These are phyloP conservation scores for Tetradesmus lagerheimii DNA, from an alignment of 139 green algal genomes.

Conservation along the genomic window DNA sequence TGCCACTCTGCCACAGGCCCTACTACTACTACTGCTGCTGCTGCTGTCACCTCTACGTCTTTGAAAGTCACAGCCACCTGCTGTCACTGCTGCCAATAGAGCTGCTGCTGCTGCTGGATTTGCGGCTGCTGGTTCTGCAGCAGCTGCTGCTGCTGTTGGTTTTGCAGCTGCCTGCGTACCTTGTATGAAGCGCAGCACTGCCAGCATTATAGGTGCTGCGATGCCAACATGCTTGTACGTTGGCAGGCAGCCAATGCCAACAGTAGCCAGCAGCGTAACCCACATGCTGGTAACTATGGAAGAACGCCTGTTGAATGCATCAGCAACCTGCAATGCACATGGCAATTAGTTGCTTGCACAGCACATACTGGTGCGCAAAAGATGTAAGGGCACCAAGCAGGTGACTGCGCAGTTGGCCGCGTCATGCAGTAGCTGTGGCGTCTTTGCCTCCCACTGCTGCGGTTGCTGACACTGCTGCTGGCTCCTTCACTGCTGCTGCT, in stretches of 20 bases:
- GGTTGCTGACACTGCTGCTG: no score
- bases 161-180: not conserved
- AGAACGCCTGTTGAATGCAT: not conserved
- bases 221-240: slow-evolving; percentile 38
- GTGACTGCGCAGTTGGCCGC: no score
- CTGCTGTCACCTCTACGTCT: not conserved
- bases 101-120: not conserved
- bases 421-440: no score
- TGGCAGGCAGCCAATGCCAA: slow-evolving; percentile 35
- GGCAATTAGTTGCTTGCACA: not conserved
- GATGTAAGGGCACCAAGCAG: no score
- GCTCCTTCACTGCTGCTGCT: no score
- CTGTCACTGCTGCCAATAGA: not conserved
- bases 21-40: not conserved
- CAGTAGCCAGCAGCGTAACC: not conserved
- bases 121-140: not conserved
- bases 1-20: not conserved
- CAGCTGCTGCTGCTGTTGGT: not conserved
- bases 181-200: slow-evolving; percentile 51
- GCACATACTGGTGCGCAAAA: no score
- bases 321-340: not conserved
- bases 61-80: not conserved
- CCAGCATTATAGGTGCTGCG: slow-evolving; percentile 45
- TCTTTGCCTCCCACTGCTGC: no score
- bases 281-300: not conserved